phyloP scores from a whole-genome alignment of 345 rosid species.

The Camelina sativa region DNA sequence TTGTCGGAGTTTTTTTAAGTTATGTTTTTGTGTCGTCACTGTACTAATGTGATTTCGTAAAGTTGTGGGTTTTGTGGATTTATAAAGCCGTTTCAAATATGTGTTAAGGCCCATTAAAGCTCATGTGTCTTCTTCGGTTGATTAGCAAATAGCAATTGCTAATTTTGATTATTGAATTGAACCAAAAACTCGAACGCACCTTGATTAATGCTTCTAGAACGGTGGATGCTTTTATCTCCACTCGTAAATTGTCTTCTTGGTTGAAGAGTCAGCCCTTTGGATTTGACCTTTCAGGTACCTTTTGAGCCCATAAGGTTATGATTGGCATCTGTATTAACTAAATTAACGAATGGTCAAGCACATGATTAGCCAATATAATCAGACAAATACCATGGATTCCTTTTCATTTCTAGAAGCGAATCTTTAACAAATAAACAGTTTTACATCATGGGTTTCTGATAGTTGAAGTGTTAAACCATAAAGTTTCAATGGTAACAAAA shows the following conservation, averaged over 20 bases:
- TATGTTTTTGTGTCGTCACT: slow-evolving; percentile 11
- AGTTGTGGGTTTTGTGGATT: slow-evolving; percentile 20
- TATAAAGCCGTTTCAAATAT: slow-evolving; percentile 14
- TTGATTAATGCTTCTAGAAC: slow-evolving; percentile 22
- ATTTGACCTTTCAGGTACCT: slow-evolving; percentile 22
- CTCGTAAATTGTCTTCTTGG: slow-evolving; percentile 9
- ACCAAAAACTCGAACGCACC: neutral
- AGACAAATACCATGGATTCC: neutral
- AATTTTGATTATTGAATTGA: neutral
- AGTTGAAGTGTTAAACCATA: neutral
- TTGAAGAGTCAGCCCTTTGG: slow-evolving; percentile 10
- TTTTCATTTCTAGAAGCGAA: neutral
- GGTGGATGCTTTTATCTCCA: slow-evolving; percentile 4
- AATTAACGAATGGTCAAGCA: slow-evolving; percentile 16
- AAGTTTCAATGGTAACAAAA: neutral
- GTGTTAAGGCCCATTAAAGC: neutral
- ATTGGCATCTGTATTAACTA: slow-evolving; percentile 7
- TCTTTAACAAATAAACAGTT: neutral
- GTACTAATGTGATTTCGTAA: slow-evolving; percentile 15
- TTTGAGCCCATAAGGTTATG: neutral
- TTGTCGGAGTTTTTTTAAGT: slow-evolving; percentile 27
- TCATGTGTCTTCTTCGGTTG: neutral
- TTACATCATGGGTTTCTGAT: neutral
- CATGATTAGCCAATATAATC: slow-evolving; percentile 11
- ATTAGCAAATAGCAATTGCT: neutral